A percentile compares a stretch with the other conserved stretches of the same genome.
phyloP scores from a whole-genome alignment of 768 basidiomycete species.

The Lactarius sanguifluus region DNA sequence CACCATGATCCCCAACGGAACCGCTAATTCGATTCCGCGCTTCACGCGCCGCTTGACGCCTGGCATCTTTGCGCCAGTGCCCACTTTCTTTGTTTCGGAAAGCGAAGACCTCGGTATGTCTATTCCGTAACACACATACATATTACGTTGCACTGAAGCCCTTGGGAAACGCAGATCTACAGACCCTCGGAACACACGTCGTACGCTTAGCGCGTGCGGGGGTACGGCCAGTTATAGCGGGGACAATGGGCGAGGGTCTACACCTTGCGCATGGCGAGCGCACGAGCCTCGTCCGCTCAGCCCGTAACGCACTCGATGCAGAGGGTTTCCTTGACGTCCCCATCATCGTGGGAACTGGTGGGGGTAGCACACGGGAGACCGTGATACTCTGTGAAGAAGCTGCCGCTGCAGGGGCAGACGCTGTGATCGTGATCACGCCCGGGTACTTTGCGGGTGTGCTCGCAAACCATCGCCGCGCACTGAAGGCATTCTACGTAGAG shows the following conservation, averaged over 20 bases:
- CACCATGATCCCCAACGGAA: constrained; percentile 44
- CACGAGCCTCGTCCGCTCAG: constrained; percentile 57
- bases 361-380: constrained; percentile 80
- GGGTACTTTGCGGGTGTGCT: constrained; percentile 86
- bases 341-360: constrained; percentile 80
- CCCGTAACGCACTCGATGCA: constrained; percentile 68
- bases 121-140: not conserved
- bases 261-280: constrained; percentile 73
- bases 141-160: not conserved
- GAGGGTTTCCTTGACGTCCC: constrained; percentile 60
- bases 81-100: constrained; percentile 74
- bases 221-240: constrained; percentile 69
- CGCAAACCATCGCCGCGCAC: constrained; percentile 55
- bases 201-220: constrained; percentile 62
- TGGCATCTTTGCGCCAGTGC: constrained; percentile 85
- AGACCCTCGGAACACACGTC: constrained; percentile 67
- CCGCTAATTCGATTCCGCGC: constrained; percentile 28
- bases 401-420: constrained; percentile 83
- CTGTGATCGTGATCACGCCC: constrained; percentile 78
- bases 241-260: constrained; percentile 85
- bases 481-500: constrained; percentile 78
- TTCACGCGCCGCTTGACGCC: constrained; percentile 58
- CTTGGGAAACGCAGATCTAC: constrained; percentile 49
- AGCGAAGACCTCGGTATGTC: constrained; percentile 80
- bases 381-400: constrained; percentile 73